A percentile compares a stretch with the other conserved stretches of the same genome.
phyloP scores from a whole-genome alignment of 2,329 filamentous ascomycete species.

The Colletotrichum acutatum region DNA sequence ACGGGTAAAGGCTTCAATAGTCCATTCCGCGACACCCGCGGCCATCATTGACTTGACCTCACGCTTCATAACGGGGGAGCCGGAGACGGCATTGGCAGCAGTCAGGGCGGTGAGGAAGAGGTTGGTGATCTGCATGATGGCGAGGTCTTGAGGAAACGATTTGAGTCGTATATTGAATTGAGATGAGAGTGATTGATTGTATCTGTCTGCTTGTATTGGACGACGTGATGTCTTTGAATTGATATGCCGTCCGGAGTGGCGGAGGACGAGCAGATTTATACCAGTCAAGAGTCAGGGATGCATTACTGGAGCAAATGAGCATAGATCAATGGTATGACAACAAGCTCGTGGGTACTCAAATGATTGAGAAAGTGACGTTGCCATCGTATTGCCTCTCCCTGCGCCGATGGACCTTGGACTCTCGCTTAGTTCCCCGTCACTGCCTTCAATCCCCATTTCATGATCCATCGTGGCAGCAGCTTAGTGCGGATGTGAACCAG shows the following conservation, averaged over 20 bases:
- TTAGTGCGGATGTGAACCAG: background rate
- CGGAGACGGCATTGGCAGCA: conserved; percentile 37
- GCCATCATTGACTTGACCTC: conserved; percentile 52
- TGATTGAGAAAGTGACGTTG: conserved; percentile 21
- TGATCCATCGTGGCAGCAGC: conserved; percentile 15
- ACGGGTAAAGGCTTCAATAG: conserved; percentile 52
- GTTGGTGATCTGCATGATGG: conserved; percentile 57
- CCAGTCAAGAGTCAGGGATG: background rate
- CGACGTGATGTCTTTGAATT: too few species aligned
- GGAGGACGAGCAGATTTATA: conserved; percentile 3
- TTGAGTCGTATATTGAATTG: background rate
- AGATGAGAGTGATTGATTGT: background rate
- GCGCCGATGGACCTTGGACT: conserved; percentile 12
- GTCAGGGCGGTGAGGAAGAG: conserved; percentile 51
- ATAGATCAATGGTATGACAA: background rate
- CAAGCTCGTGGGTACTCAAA: background rate
- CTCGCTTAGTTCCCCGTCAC: conserved; percentile 9
- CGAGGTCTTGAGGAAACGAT: conserved; percentile 20
- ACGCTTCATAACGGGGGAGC: conserved; percentile 19
- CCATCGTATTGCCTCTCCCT: background rate
- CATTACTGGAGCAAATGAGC: background rate
- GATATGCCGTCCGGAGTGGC: background rate
- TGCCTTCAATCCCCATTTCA: conserved; percentile 2
- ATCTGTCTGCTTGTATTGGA: background rate
- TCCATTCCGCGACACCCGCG: conserved; percentile 51